phyloP scores from a whole-genome alignment of 306 rosid species.

The Oxytropis ochrocephala region DNA sequence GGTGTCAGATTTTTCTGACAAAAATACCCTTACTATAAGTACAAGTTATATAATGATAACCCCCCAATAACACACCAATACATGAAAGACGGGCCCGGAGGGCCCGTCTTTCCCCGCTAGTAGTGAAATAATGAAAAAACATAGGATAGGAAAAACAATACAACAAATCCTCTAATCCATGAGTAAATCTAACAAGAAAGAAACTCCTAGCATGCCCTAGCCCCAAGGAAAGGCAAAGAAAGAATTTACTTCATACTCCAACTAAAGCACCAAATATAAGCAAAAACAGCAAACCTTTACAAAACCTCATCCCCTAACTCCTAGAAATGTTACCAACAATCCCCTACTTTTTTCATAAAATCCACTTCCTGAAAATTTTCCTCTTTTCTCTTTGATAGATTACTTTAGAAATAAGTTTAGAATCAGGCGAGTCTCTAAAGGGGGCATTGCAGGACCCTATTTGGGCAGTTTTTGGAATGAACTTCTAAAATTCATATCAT shows the following conservation, averaged over 20 bases:
- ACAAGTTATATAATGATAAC: too few relatives aligned
- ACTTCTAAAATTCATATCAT: neutral
- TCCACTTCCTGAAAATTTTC: neutral
- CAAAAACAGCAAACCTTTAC: neutral
- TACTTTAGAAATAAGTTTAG: neutral
- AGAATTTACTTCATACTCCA: neutral
- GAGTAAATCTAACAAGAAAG: slow-evolving; percentile 1
- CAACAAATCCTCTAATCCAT: neutral
- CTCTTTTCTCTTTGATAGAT: neutral
- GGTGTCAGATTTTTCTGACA: too few relatives aligned
- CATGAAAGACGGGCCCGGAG: too few relatives aligned
- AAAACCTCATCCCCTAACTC: neutral
- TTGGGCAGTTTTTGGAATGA: slow-evolving; percentile 1
- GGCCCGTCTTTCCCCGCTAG: too few relatives aligned
- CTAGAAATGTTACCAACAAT: neutral
- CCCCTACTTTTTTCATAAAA: neutral
- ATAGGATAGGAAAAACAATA: neutral
- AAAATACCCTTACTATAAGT: too few relatives aligned
- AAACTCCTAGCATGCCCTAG: neutral
- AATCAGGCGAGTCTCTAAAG: neutral
- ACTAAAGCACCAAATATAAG: neutral
- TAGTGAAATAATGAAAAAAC: neutral
- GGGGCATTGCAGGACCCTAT: slow-evolving; percentile 3
- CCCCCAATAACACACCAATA: too few relatives aligned
- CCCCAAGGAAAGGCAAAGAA: neutral